Percentiles rank a stretch among this genome's conserved stretches.
Evolutionary conservation across 140 eudicot genomes (phyloP).

Genomic region (Cichorium intybus): DNA sequence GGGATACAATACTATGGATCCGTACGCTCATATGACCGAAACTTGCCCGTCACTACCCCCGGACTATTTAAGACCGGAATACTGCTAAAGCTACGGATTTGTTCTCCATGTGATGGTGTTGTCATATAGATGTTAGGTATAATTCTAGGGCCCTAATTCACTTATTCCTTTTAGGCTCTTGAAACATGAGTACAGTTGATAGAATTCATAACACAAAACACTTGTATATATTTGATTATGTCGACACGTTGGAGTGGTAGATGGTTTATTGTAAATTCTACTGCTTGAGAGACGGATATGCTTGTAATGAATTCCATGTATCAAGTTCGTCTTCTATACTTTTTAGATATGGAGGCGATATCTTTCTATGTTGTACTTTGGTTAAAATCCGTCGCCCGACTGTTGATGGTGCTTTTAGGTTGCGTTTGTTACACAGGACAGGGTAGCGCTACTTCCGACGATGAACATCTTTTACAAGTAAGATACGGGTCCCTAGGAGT

Average conservation of each 20-base stretch:
- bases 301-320: constrained; percentile 11
- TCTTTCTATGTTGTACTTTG: too few species aligned
- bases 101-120: neutral
- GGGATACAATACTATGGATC: constrained; percentile 77
- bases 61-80: constrained; percentile 53
- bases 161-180: neutral
- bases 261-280: constrained; percentile 7
- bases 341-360: neutral
- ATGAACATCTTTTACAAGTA: too few species aligned
- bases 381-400: too few species aligned
- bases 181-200: neutral
- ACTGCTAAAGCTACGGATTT: constrained; percentile 46
- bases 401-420: too few species aligned
- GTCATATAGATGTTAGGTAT: neutral
- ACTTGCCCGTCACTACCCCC: constrained; percentile 89
- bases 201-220: neutral
- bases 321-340: neutral
- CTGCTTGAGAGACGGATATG: neutral
- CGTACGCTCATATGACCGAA: constrained; percentile 89
- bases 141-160: constrained; percentile 4
- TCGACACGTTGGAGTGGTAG: neutral
- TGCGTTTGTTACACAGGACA: too few species aligned
- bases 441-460: too few species aligned
- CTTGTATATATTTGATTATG: constrained; percentile 23
- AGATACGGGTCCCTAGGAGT: too few species aligned